These are phyloP conservation scores for Apophysomyces variabilis DNA, from an alignment of 371 early-diverging fungal species.

Conservation along the genomic window DNA sequence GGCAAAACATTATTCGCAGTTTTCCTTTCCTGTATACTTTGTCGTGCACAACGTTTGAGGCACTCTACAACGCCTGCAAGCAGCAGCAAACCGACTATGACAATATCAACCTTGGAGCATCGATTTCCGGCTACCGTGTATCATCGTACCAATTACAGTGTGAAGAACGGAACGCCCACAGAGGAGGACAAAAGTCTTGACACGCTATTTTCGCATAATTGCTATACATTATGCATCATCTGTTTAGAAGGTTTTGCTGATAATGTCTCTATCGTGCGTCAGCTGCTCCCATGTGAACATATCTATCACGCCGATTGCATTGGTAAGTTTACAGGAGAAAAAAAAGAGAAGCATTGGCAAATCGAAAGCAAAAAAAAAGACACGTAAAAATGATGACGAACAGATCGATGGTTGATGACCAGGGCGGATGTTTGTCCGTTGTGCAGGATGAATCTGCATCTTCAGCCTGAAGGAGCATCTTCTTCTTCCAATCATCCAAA, in stretches of 20 bases:
- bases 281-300: background rate
- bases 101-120: background rate
- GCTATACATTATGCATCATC: background rate
- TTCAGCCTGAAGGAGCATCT: background rate
- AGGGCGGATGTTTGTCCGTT: constrained; percentile 2
- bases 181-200: background rate
- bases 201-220: background rate
- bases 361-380: background rate
- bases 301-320: constrained; percentile 5
- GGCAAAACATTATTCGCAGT: background rate
- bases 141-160: background rate
- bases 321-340: background rate
- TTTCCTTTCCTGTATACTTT: background rate
- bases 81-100: background rate
- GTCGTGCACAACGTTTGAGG: background rate
- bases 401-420: background rate
- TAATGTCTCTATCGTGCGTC: background rate
- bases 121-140: background rate
- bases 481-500: background rate
- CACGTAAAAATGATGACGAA: background rate
- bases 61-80: background rate
- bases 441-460: background rate
- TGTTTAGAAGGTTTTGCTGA: background rate
- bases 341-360: background rate
- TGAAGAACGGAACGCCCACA: background rate